Conservation (phyloP, 208 protist genomes). For the Trichomonas gallinae region DNA sequence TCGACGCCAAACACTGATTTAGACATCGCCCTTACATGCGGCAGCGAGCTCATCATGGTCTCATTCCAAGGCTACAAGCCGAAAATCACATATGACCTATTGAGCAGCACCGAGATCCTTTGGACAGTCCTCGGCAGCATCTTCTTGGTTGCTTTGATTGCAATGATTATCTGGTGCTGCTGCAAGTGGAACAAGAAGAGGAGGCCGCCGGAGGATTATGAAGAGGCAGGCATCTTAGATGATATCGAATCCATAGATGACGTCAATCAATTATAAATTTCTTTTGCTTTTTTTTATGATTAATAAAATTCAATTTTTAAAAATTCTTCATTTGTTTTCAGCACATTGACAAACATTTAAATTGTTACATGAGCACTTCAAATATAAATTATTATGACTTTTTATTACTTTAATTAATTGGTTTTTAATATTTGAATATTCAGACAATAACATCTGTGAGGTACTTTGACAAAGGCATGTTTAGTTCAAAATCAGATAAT, state of each 20-base stretch:
- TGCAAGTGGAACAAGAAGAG: neutral
- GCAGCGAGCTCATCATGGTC: neutral
- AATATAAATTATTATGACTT: too few relatives aligned
- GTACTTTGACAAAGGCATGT: too few relatives aligned
- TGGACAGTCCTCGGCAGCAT: neutral
- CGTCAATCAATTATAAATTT: too few relatives aligned
- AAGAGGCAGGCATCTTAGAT: neutral
- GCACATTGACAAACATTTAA: too few relatives aligned
- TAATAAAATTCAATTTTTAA: too few relatives aligned
- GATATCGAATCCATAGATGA: neutral
- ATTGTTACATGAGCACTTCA: too few relatives aligned
- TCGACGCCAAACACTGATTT: neutral
- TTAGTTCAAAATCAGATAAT: too few relatives aligned
- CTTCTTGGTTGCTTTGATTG: neutral
- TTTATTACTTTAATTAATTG: too few relatives aligned
- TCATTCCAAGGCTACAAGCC: neutral
- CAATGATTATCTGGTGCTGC: neutral
- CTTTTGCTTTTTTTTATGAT: too few relatives aligned
- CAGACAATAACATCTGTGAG: too few relatives aligned
- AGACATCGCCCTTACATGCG: neutral
- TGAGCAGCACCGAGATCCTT: neutral
- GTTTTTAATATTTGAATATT: too few relatives aligned
- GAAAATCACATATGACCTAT: neutral
- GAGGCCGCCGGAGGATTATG: neutral
- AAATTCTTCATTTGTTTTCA: too few relatives aligned